Evolutionary conservation across 2,329 filamentous ascomycete genomes (phyloP).

Genomic region (Leptographium wingfieldii): DNA sequence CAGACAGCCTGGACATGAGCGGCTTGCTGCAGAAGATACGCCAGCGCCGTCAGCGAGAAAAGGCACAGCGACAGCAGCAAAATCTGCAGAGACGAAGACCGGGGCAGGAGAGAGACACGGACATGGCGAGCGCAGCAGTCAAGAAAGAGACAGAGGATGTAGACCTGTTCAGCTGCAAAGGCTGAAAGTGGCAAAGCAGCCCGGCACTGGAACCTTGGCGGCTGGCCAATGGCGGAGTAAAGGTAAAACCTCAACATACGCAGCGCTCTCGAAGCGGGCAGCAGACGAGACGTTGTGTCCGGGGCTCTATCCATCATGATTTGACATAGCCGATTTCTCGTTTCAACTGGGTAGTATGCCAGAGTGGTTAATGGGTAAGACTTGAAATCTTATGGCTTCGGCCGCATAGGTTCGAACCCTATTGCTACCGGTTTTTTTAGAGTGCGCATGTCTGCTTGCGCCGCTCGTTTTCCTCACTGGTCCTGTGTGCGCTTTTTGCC

Average conservation of each 20-base stretch:
- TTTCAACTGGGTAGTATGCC: not conserved
- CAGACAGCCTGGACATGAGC: slow-evolving; percentile 3
- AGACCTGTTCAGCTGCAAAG: too few relatives aligned
- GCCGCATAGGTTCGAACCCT: not conserved
- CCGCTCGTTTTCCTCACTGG: not conserved
- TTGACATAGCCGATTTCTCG: not conserved
- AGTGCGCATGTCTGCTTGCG: not conserved
- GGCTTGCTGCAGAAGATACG: slow-evolving; percentile 7
- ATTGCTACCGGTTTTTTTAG: not conserved
- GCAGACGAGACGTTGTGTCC: not conserved
- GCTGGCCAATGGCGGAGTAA: too few relatives aligned
- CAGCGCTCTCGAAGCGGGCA: too few relatives aligned
- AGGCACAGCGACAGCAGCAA: not conserved
- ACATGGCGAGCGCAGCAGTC: not conserved
- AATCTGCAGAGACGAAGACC: not conserved
- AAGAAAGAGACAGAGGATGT: not conserved
- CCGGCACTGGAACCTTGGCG: too few relatives aligned
- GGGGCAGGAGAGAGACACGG: not conserved
- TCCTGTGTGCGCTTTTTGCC: too few relatives aligned
- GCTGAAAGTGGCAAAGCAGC: too few relatives aligned
- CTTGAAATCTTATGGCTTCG: not conserved
- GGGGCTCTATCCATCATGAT: not conserved
- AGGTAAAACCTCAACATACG: too few relatives aligned
- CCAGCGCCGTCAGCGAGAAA: slow-evolving; percentile 6
- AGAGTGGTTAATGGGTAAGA: not conserved